phyloP scores from a whole-genome alignment of 257 asterid genomes.

The Solanum sejunctum region DNA sequence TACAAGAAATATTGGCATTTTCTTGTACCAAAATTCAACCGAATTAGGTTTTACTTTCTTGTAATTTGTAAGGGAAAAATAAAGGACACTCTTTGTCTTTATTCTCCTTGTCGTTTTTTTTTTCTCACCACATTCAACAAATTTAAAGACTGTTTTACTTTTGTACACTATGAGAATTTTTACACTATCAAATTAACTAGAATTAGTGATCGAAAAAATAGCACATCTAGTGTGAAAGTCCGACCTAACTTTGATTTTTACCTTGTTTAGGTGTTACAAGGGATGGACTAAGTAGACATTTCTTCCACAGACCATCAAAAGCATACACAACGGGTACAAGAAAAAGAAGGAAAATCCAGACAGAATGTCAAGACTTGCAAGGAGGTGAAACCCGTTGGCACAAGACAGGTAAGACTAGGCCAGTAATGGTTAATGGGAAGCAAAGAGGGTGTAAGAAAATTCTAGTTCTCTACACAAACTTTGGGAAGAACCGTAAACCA shows the following conservation, averaged over 20 bases:
- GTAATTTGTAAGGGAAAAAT: constrained; percentile 7
- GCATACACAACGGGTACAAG: constrained; percentile 99
- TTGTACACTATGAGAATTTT: neutral
- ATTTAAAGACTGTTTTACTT: neutral
- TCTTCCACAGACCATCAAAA: constrained; percentile 95
- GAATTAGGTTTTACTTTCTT: constrained; percentile 32
- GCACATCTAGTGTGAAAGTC: constrained; percentile 3
- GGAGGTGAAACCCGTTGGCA: constrained; percentile 99
- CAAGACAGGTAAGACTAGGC: constrained; percentile 95
- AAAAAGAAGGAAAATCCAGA: constrained; percentile 85
- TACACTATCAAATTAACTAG: neutral
- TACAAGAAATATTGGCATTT: neutral
- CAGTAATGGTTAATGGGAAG: constrained; percentile 79
- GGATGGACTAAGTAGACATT: constrained; percentile 87
- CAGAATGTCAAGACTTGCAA: constrained; percentile 62
- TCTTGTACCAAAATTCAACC: constrained; percentile 7
- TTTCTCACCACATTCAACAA: neutral
- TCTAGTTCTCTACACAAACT: constrained; percentile 79
- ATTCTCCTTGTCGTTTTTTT: neutral
- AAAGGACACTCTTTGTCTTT: neutral
- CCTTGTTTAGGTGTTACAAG: constrained; percentile 61
- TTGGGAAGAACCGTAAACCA: constrained; percentile 92
- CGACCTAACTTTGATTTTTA: constrained; percentile 38
- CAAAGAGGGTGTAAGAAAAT: constrained; percentile 98
- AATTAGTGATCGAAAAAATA: neutral